Evolutionary conservation across 2,329 filamentous ascomycete species (phyloP).

Genomic region (Botrytis sinoallii): DNA sequence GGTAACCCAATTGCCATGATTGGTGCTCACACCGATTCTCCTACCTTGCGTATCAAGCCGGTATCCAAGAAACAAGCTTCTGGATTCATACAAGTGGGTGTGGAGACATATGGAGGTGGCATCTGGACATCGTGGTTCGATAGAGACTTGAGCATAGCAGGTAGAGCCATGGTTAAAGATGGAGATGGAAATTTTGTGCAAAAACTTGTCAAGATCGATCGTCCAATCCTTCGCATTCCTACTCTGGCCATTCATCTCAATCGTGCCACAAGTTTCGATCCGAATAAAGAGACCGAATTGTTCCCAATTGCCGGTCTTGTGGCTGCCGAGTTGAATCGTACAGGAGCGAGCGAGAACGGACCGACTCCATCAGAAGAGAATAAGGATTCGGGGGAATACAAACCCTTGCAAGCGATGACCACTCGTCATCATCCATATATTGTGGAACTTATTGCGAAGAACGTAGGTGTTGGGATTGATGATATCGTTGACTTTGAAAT

Average conservation of each 20-base stretch:
- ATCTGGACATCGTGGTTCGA: slow-evolving; percentile 99
- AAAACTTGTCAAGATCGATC: slow-evolving; percentile 85
- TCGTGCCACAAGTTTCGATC: slow-evolving; percentile 78
- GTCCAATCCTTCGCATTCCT: slow-evolving; percentile 86
- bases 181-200: slow-evolving; percentile 72
- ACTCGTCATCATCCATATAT: slow-evolving; percentile 88
- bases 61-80: slow-evolving; percentile 83
- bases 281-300: slow-evolving; percentile 95
- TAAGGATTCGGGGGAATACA: slow-evolving; percentile 49
- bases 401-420: slow-evolving; percentile 71
- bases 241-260: slow-evolving; percentile 94
- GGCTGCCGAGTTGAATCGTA: slow-evolving; percentile 81
- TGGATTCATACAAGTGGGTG: slow-evolving; percentile 90
- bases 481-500: slow-evolving; percentile 92
- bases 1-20: slow-evolving; percentile 92
- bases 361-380: slow-evolving; percentile 36
- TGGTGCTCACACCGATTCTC: slow-evolving; percentile 94
- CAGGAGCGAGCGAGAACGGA: slow-evolving; percentile 47
- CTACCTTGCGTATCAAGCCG: slow-evolving; percentile 87
- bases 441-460: slow-evolving; percentile 77
- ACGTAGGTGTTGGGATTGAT: slow-evolving; percentile 66
- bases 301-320: slow-evolving; percentile 90
- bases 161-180: slow-evolving; percentile 77
- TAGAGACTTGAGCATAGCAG: slow-evolving; percentile 85
- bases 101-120: slow-evolving; percentile 94